phyloP scores from a whole-genome alignment of 177 flowering plant genomes.

The Tripterygium wilfordii region DNA sequence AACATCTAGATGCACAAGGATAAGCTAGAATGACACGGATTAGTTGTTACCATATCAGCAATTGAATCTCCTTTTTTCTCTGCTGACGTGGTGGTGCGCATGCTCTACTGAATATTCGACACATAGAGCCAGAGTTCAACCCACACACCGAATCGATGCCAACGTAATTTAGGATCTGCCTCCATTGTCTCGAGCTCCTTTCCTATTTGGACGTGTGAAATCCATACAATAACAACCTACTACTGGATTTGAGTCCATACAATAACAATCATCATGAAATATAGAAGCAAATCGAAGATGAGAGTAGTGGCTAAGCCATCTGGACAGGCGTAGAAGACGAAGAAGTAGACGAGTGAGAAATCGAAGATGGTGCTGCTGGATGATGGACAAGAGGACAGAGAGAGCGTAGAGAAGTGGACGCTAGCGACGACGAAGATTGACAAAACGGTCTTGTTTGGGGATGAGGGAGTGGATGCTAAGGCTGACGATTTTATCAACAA shows the following conservation, averaged over 20 bases:
- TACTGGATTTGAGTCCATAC: too few relatives aligned
- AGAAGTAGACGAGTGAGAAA: conserved; percentile 28
- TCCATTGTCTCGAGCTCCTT: conserved; percentile 22
- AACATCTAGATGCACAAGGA: too few relatives aligned
- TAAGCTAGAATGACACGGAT: too few relatives aligned
- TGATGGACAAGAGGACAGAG: conserved; percentile 7
- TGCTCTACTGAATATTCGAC: too few relatives aligned
- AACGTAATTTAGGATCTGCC: background rate
- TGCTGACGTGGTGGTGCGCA: too few relatives aligned
- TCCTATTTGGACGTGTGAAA: conserved; percentile 28
- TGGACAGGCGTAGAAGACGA: conserved; percentile 14
- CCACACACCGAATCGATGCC: background rate
- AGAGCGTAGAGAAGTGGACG: conserved; percentile 12
- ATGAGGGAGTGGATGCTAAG: conserved; percentile 55
- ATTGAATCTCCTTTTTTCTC: too few relatives aligned
- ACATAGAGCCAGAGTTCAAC: too few relatives aligned
- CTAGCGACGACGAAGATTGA: conserved; percentile 17
- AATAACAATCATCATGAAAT: conserved; percentile 9
- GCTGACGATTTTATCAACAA: conserved; percentile 81
- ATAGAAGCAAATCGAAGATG: conserved; percentile 14
- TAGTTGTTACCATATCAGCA: too few relatives aligned
- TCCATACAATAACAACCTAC: too few relatives aligned
- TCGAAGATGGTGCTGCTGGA: background rate
- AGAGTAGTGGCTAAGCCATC: conserved; percentile 2
- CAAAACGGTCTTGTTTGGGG: conserved; percentile 18